Evolutionary conservation across 345 rosid genomes (phyloP).

Genomic region (Rhodomyrtus tomentosa): DNA sequence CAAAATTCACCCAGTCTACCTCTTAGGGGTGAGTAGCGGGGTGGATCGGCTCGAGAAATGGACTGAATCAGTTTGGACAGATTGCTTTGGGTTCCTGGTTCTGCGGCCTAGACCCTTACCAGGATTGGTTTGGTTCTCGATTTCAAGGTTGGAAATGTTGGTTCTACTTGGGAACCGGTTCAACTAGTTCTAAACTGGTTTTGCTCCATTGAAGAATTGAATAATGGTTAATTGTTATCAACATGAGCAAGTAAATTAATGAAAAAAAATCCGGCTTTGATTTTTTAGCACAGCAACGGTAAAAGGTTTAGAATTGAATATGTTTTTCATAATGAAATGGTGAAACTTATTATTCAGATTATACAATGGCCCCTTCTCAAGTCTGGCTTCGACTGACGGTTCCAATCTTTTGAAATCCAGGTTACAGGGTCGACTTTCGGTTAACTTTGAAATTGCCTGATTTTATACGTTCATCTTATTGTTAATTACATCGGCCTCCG

Average conservation of each 20-base stretch:
- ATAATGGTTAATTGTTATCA: neutral
- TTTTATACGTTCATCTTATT: neutral
- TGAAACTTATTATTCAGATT: neutral
- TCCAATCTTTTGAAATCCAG: neutral
- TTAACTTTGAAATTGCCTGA: neutral
- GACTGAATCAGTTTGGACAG: neutral
- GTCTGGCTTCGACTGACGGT: rapidly evolving
- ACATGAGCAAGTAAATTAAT: neutral
- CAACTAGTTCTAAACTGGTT: neutral
- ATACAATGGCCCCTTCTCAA: neutral
- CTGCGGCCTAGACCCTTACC: neutral
- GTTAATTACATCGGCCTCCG: neutral
- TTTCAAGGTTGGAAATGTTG: neutral
- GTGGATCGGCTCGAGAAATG: neutral
- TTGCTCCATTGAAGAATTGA: neutral
- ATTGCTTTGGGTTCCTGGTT: neutral
- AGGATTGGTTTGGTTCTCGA: neutral
- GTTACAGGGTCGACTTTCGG: neutral
- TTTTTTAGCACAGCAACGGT: no score
- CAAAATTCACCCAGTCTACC: neutral
- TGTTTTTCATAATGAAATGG: no score
- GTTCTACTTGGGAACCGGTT: neutral
- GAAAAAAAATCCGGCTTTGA: no score
- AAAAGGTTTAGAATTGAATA: no score
- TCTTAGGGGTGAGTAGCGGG: neutral